Base-by-base conservation (phyloP, 768 basidiomycete species). In the Amanita inopinata region DNA sequence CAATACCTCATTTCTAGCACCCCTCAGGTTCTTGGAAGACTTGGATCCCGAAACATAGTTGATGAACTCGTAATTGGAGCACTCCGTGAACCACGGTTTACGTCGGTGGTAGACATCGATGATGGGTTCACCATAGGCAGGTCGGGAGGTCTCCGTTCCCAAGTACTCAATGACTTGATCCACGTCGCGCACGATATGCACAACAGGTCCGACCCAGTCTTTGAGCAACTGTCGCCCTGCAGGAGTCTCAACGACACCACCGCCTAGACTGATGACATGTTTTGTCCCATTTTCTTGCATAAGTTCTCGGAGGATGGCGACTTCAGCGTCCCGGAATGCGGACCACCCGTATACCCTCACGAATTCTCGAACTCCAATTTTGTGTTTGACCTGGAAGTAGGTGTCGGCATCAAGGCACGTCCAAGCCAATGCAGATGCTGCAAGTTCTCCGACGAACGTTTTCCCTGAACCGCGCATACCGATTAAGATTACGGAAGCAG, bases 391-490 rank as follows among this genome's bases (percentile, higher is more conserved):
- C 48, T 74, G 78, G 55, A 98, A 90, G 55, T 73, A 76, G 6
- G 62, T 65, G 53, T 99, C 96, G 28, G 92, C 92, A 51, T 99
- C 96, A 52, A 93, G 61, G 46, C 59, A 71, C 1, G 73, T 67
- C 71, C 90, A 83, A 1, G 73, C 74, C 9, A 97, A 73, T 1
- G 79, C 65, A 5, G 70, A 58, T 0, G 88, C 81, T 11, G 88
- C 92, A 23, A 92, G 65, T 41, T 72, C 66, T 11, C 93, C 90
- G 46, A 97, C 73, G 61, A 80, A 83, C 1, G 87, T 89, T 66
- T 99, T 98, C 22, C 96, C 96, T 1, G 90, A 85, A 8, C 96
- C 96, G 12, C 94, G 85, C 96, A 99, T 98, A 19, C 96, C 92
- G 48, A 91, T 80, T 47, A 96, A 62, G 46, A 94, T 61, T 49